A percentile compares a stretch with the other conserved stretches of the same genome.
Evolutionary conservation across 805 yeast genomes (phyloP).

Genomic region (Maudiozyma pseudohumilis): DNA sequence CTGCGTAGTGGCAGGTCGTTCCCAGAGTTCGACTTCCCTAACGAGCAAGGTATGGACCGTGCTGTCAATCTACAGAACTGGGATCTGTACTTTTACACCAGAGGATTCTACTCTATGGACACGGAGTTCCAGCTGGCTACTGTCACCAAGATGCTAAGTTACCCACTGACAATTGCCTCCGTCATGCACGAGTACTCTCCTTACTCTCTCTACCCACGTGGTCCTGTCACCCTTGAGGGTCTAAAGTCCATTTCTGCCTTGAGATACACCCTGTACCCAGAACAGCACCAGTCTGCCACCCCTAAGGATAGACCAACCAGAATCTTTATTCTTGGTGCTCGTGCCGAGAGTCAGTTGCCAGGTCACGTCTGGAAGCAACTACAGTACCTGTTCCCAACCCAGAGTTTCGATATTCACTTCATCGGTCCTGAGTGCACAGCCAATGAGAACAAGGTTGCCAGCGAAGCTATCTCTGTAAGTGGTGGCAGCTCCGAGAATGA

Average conservation of each 20-base stretch:
- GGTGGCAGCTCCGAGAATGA: not conserved
- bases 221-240: constrained; percentile 87
- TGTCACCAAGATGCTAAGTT: constrained; percentile 86
- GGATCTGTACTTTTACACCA: constrained; percentile 90
- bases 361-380: constrained; percentile 94
- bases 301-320: constrained; percentile 81
- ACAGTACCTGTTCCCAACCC: constrained; percentile 72
- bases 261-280: constrained; percentile 80
- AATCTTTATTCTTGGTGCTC: constrained; percentile 81
- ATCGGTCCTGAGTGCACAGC: constrained; percentile 90
- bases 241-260: constrained; percentile 88
- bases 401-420: constrained; percentile 78
- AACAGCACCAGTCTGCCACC: constrained; percentile 23
- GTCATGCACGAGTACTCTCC: constrained; percentile 80
- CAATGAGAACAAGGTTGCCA: constrained; percentile 38
- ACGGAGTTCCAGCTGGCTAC: constrained; percentile 94
- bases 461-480: constrained; percentile 1
- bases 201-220: constrained; percentile 68
- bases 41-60: constrained; percentile 63
- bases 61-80: constrained; percentile 71
- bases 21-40: constrained; percentile 94
- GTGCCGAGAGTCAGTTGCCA: constrained; percentile 90
- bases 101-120: constrained; percentile 93
- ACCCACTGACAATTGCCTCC: constrained; percentile 85
- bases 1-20: constrained; percentile 87